A percentile compares a stretch with the other conserved stretches of the same genome.
These are phyloP conservation scores for Cucurbita maxima DNA, from an alignment of 306 rosid genomes.

Conservation along the genomic window DNA sequence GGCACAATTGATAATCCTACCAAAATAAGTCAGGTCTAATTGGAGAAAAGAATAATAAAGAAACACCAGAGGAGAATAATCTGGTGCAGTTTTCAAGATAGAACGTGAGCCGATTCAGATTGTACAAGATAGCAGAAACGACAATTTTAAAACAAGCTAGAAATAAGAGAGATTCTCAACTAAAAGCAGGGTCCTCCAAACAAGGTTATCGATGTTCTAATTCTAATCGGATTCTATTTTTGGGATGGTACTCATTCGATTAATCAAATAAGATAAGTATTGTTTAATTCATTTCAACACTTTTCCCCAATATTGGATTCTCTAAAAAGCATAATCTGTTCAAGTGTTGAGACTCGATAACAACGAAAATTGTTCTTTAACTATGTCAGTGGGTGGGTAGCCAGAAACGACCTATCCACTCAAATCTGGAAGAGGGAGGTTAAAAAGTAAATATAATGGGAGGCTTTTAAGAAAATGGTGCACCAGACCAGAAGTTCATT, in stretches of 20 bases:
- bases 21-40: not conserved
- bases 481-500: not conserved
- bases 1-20: not conserved
- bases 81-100: not conserved
- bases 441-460: not conserved
- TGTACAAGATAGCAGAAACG: not conserved
- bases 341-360: not conserved
- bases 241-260: not conserved
- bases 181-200: not conserved
- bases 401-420: conserved; percentile 1
- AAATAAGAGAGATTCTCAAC: conserved; percentile 1
- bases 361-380: not conserved
- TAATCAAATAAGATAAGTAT: not conserved
- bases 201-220: not conserved
- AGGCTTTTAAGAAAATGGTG: not conserved
- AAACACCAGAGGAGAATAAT: not conserved
- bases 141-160: not conserved
- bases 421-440: not conserved
- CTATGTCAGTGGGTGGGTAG: not conserved
- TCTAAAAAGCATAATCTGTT: not conserved
- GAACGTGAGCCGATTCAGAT: not conserved
- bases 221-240: not conserved
- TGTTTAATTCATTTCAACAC: not conserved
- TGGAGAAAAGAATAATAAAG: not conserved
- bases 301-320: not conserved